Base-by-base conservation (phyloP, 192 early-diverging fungal genomes). In the Coemansia furcata region DNA sequence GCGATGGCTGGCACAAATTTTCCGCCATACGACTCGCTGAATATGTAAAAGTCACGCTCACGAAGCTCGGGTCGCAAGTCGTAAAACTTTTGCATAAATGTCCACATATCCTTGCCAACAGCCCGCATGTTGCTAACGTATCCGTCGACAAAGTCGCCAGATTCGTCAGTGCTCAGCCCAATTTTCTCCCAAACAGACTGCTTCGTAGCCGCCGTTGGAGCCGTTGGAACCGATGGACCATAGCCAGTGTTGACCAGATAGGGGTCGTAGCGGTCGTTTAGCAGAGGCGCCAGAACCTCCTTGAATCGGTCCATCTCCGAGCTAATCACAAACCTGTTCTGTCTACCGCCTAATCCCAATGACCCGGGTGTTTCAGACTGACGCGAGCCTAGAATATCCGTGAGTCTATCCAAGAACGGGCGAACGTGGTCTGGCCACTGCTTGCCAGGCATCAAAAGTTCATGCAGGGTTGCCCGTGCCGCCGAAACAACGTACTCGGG, bases 1-100 rank as follows among this genome's bases (percentile, higher is more conserved):
- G 90, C 90, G 6, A 94, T 78, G 8, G 86, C 78, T 8, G 91
- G 92, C 15, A 93, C 83, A 69, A 83, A 93, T 65, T 93, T 92
- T 32, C 92, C 91, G 15, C 87, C 88, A 69, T 89, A 90, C 23
- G 75, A 82, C 54, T 82, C 74, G 58, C 88, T 91, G 17, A 91
- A 74, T 11, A 94, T 47, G 69, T 87, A 93, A 49, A 94, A 83
- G n/a, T 83, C 82, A 12, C 71, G 70, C 15, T 60, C 61, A 33
- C 78, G 81, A 58, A 86, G 84, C 52, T 91, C 84, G 0, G 93
- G 91, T 65, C 89, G 88, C 32, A 84, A 49, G 2, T 75, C 67
- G 69, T 89, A 94, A 67, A 94, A 93, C 75, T 82, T 63, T n/a
- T 88, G 83, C 73, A 94, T 65, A 62, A 93, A 91, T 2, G 71